Base-by-base conservation (phyloP, 1,284 basidiomycete genomes). In the Pseudozyma hubeiensis region DNA sequence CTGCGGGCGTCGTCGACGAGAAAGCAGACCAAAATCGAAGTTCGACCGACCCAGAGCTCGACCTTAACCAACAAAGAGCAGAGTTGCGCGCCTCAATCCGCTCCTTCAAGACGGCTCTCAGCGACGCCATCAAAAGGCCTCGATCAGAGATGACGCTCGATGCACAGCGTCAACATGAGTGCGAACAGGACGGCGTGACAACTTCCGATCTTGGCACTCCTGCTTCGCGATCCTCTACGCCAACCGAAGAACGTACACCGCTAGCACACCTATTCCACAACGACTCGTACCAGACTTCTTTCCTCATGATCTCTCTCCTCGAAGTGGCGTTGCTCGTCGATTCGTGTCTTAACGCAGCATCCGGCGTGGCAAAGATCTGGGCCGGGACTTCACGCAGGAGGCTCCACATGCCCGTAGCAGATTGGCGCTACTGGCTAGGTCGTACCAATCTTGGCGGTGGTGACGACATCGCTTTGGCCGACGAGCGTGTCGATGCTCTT, bases 271-370 rank as follows among this genome's bases (percentile, higher is more conserved):
- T 80, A 9, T 80, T 78, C 29, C 61, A 70, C 24, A 54, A 56
- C 48, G 77, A 79, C 11, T 46, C 78, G 29, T 81, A 78, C 47
- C 65, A 60, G 11, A 61, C 74, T 5, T 71, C 78, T 0, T 72
- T 77, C 29, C 67, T 80, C 30, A 73, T 78, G 53, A 50, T 81
- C 9, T 75, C 75, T 7, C 47, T 83, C 19, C 54, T 80, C 30
- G 78, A 82, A 34, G 59, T 83, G 5, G 77, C 79, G 5, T 33
- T 68, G 29, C 64, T 76, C 8, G 59, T 68, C 9, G 57, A 61
- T 17, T 17, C 53, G 10, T 57, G 59, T 13, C 64, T 82, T 10
- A 56, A 60, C 14, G 59, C 43, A 9, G 65, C 59, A 11, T 17
- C 57, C n/a, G 34, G 30, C 17, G 31, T 62, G 16, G 65, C 65